Conservation (phyloP, 495 filamentous ascomycete genomes). For the Annulohypoxylon bovei region DNA sequence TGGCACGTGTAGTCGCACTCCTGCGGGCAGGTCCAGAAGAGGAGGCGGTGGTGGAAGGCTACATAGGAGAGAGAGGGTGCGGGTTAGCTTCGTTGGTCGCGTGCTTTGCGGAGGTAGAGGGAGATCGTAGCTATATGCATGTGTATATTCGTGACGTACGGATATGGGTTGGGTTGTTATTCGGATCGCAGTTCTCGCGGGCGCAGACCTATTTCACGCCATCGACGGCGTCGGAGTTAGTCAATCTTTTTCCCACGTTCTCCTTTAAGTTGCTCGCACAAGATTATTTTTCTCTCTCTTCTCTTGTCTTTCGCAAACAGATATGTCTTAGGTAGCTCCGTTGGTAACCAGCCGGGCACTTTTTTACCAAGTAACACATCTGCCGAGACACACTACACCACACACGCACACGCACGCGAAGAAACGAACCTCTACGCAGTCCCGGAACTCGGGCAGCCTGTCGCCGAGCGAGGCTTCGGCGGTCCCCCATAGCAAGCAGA, state of each 20-base stretch:
- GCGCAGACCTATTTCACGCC: constrained; percentile 75
- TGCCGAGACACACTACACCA: not conserved
- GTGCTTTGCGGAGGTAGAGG: not conserved
- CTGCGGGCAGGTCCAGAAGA: constrained; percentile 82
- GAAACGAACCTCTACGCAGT: constrained; percentile 81
- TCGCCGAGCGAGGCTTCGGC: constrained; percentile 83
- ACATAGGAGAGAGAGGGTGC: constrained; percentile 11
- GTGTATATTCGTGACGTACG: constrained; percentile 56
- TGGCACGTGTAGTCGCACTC: constrained; percentile 99
- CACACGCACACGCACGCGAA: not conserved
- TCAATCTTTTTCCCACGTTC: constrained; percentile 5
- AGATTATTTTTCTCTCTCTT: not conserved
- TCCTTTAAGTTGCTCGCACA: not conserved
- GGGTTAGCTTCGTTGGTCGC: constrained; percentile 17
- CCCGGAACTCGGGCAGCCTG: constrained; percentile 84
- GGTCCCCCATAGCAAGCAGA: constrained; percentile 43
- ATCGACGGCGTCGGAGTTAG: constrained; percentile 25
- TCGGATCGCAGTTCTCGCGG: constrained; percentile 76
- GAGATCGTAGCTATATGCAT: not conserved
- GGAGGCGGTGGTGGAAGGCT: constrained; percentile 75
- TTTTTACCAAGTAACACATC: constrained; percentile 13
- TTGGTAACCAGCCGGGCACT: constrained; percentile 1
- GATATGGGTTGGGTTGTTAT: constrained; percentile 58
- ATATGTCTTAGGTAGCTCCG: not conserved
- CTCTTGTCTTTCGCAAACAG: not conserved